Base-by-base conservation (phyloP, 805 yeast species). In the Lipomyces lipofer region DNA sequence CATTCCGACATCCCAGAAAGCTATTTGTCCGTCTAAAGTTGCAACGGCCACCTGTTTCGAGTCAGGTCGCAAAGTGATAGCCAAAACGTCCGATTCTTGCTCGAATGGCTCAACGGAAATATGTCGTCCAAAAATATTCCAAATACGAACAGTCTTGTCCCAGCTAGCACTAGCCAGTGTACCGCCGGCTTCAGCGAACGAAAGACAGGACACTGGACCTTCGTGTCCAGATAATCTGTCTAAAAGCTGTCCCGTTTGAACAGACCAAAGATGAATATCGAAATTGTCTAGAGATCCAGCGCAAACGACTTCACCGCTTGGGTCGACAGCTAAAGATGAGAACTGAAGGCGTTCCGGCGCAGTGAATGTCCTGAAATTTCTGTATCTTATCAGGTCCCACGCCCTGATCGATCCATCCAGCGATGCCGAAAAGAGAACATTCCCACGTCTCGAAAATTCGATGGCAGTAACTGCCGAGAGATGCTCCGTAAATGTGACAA, bases 381-480 rank as follows among this genome's bases (percentile, higher is more conserved):
- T 82, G 70, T 86, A 94, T 64, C 99, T 78, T 33, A 91, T 79
- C 59, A 94, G 75, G 75, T 94, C 99, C 96, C 96, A 94, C 0
- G 99, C 99, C 64, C 97, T 79, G 8, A 94, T 90, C 0, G 99
- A 94, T 55, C 99, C 99, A 73, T 94, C 99, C 56, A 91, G 73
- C 0, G 98, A 92, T 0, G 96, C 80, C 2, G 96, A 85, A 65
- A 94, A 94, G 65, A 94, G 71, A 0, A 94, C 97, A 66, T 89
- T 92, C 0, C 98, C 98, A 57, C 78, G 81, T 64, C 86, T 87
- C 32, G 97, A 90, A 72, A 94, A 91, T 64, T 81, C 85, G 10
- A 94, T 85, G 3, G 85, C 88, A 0, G 96, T 90, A 3, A 94
- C 96, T 0, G 95, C 85, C 1, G 95, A 82, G 1, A 87, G 79